Evolutionary conservation across 176 grass and related monocot genomes (phyloP).

Genomic region (Oryza australiensis): DNA sequence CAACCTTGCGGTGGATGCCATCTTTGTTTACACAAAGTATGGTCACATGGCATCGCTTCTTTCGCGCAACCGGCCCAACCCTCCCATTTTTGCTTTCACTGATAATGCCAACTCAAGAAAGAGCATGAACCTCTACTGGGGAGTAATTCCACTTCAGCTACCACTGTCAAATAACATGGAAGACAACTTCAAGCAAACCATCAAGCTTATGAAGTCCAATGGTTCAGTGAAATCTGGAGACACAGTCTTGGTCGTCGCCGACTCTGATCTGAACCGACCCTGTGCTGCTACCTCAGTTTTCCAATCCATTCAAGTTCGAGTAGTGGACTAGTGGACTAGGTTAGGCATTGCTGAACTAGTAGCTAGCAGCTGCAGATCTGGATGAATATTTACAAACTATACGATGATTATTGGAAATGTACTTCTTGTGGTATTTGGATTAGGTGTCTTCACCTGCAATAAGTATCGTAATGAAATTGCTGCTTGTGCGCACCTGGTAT

Average conservation of each 20-base stretch:
- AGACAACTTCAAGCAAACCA: constrained; percentile 52
- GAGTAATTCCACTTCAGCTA: constrained; percentile 53
- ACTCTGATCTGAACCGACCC: constrained; percentile 53
- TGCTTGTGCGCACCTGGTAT: background rate
- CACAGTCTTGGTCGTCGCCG: constrained; percentile 51
- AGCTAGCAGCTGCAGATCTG: background rate
- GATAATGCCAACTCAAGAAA: constrained; percentile 54
- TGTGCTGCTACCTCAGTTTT: constrained; percentile 40
- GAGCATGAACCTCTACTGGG: constrained; percentile 73
- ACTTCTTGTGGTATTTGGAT: constrained; percentile 12
- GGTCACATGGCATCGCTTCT: constrained; percentile 67
- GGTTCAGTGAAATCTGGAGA: constrained; percentile 57
- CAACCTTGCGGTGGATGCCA: constrained; percentile 65
- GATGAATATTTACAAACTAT: background rate
- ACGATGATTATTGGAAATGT: background rate
- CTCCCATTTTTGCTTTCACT: constrained; percentile 72
- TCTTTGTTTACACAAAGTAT: constrained; percentile 78
- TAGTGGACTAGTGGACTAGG: constrained; percentile 48
- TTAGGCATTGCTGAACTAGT: background rate
- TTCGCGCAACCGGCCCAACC: constrained; percentile 52
- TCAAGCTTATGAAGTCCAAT: constrained; percentile 51
- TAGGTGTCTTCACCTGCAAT: background rate
- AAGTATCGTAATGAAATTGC: background rate
- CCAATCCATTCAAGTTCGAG: constrained; percentile 65
- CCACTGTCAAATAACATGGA: constrained; percentile 51